Base-by-base conservation (phyloP, 129 eudicot genomes). In the Cynara cardunculus region DNA sequence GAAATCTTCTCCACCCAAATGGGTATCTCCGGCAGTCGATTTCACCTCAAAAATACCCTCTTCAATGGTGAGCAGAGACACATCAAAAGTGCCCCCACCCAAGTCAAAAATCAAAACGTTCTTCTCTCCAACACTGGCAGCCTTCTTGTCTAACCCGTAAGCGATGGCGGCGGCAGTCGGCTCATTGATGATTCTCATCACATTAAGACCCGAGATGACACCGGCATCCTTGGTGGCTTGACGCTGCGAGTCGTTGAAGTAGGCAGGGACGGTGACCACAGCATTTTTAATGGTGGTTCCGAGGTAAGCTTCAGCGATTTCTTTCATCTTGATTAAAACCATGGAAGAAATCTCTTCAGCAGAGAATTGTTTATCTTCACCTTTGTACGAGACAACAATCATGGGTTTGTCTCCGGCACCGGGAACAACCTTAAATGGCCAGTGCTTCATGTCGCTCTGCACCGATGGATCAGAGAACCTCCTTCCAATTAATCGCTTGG, bases 41-140 rank as follows among this genome's bases (percentile, higher is more conserved):
- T 92, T 92, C 85, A 92, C 97, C 84, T 92, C 95, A 24, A 92
- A 92, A 41, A 92, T 92, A 71, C 97, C 97, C 68, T 92, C 95
- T 84, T 92, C 97, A 26, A 92, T 92, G 77, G 97, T 92, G 65
- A 92, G 84, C n/a, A 92, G 85, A 11, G 95, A 92, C 0, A 92
- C 97, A 84, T 92, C 97, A 61, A 92, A 92, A 19, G 97, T 92
- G 28, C 97, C 97, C 78, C 97, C 97, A 68, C 97, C 97, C 37
- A 92, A 87, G 41, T 92, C 97, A 18, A 92, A 92, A 21, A 92
- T 90, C 84, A 92, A 62, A 2, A 92, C 91, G 65, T 92, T 92
- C 88, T 92, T 92, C 87, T 92, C 95, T 1, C 97, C 97, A 8
- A 92, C 95, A 16, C 90, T 88, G 0, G 97, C 84, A 0, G 97